A percentile compares a stretch with the other conserved stretches of the same genome.
phyloP scores from a whole-genome alignment of 1,139 yeast genomes.

The Zhuliangozyma blackwelliae region DNA sequence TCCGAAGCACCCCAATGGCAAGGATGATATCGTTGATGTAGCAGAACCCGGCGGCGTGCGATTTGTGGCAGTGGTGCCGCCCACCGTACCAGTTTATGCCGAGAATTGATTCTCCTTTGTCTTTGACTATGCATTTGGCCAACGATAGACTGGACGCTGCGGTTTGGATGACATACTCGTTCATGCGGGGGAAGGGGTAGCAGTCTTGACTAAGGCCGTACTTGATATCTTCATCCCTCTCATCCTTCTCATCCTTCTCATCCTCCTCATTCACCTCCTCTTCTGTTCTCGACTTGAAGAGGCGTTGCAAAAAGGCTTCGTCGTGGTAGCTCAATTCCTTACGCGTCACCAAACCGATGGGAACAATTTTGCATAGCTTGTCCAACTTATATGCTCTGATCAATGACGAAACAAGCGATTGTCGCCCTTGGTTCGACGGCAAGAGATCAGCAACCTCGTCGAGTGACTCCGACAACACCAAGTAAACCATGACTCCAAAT shows the following conservation, averaged over 20 bases:
- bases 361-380: slow-evolving; percentile 16
- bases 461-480: no score
- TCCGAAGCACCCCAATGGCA: slow-evolving; percentile 46
- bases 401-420: slow-evolving; percentile 41
- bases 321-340: slow-evolving; percentile 40
- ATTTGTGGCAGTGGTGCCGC: slow-evolving; percentile 61
- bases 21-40: slow-evolving; percentile 66
- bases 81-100: slow-evolving; percentile 80
- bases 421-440: slow-evolving; percentile 52
- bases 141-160: slow-evolving; percentile 60
- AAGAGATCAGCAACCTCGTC: slow-evolving; percentile 36
- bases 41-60: slow-evolving; percentile 67
- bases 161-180: slow-evolving; percentile 43
- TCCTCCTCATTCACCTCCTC: slow-evolving; percentile 7
- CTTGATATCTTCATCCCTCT: slow-evolving; percentile 5
- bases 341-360: slow-evolving; percentile 18
- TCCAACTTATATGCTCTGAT: slow-evolving; percentile 39
- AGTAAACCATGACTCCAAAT: no score
- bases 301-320: slow-evolving; percentile 26
- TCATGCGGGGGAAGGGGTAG: slow-evolving; percentile 53
- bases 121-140: slow-evolving; percentile 26
- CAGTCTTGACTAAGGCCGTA: slow-evolving; percentile 52
- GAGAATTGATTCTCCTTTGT: slow-evolving; percentile 19
- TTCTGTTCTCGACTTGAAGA: slow-evolving; percentile 21
- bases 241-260: slow-evolving; percentile 2